Conservation (phyloP, 148 eudicot genomes). For the Heliosperma pusillum region DNA sequence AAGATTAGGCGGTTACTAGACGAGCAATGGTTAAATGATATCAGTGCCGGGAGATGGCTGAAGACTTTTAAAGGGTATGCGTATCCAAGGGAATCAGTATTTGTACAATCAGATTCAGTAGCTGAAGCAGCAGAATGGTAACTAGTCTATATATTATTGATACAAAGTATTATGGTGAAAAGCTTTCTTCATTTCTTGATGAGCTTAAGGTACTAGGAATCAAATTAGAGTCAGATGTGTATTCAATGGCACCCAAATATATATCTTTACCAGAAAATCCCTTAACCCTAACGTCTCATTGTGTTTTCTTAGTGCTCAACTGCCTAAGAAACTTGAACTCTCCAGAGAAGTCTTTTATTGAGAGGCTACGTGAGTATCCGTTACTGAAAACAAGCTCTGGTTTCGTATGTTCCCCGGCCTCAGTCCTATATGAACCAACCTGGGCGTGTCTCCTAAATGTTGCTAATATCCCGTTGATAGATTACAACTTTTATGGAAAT, state of each 20-base stretch:
- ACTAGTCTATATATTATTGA: slow-evolving; percentile 22
- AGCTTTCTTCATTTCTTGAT: slow-evolving; percentile 19
- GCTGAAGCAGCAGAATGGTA: slow-evolving; percentile 18
- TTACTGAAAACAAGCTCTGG: slow-evolving; percentile 25
- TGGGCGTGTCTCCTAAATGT: slow-evolving; percentile 17
- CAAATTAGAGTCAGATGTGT: slow-evolving; percentile 15
- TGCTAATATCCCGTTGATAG: slow-evolving; percentile 7
- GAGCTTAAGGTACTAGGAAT: slow-evolving; percentile 23
- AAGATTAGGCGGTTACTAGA: slow-evolving; percentile 17
- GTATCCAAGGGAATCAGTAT: slow-evolving; percentile 17
- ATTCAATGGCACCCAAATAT: slow-evolving; percentile 7
- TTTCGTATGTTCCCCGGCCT: slow-evolving; percentile 13
- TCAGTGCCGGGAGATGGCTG: slow-evolving; percentile 24
- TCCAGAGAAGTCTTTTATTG: slow-evolving; percentile 6
- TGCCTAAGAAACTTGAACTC: slow-evolving; percentile 19
- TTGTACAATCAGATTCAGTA: slow-evolving; percentile 9
- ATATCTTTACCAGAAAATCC: slow-evolving; percentile 14
- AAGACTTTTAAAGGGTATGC: slow-evolving; percentile 21
- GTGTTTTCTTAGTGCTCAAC: slow-evolving; percentile 21
- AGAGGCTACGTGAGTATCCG: slow-evolving; percentile 15
- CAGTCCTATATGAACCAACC: slow-evolving; percentile 13
- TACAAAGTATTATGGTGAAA: slow-evolving; percentile 19
- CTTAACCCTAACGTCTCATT: slow-evolving; percentile 12
- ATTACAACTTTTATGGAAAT: slow-evolving; percentile 21
- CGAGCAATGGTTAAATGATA: slow-evolving; percentile 18